These are phyloP conservation scores for Porcisia hertigi DNA, from an alignment of 208 protist genomes.

Conservation along the genomic window DNA sequence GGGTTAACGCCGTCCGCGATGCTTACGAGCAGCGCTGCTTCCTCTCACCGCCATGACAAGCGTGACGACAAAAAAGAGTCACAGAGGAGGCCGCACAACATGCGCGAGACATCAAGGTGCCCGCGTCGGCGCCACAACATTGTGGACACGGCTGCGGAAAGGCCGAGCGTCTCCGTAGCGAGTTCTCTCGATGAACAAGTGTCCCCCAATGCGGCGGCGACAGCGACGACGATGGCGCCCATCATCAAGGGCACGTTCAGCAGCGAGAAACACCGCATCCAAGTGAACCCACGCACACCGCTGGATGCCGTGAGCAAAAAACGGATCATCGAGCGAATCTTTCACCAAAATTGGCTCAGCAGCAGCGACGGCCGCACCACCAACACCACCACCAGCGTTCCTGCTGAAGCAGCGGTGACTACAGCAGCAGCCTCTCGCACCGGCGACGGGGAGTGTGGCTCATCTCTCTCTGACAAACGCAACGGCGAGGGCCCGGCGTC, in stretches of 20 bases:
- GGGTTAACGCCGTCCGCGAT: slow-evolving; percentile 29
- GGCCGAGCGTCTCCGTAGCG: neutral
- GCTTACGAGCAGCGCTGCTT: neutral
- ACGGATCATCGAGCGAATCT: slow-evolving; percentile 30
- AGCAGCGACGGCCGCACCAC: neutral
- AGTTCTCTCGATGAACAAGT: neutral
- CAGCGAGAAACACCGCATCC: slow-evolving; percentile 27
- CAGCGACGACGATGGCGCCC: neutral
- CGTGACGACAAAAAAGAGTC: neutral
- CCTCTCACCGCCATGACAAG: neutral
- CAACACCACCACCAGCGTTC: neutral
- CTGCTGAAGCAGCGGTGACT: neutral
- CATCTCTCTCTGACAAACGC: neutral
- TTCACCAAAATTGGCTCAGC: slow-evolving; percentile 18
- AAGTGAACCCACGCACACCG: slow-evolving; percentile 22
- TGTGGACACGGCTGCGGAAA: neutral
- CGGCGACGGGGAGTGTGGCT: neutral
- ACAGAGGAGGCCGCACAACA: no score
- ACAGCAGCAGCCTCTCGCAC: neutral
- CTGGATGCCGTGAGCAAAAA: slow-evolving; percentile 32
- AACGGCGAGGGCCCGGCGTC: neutral
- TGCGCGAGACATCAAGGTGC: neutral
- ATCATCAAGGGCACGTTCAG: slow-evolving; percentile 17
- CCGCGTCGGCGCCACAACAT: neutral
- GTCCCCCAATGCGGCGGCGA: neutral